Percentiles rank a stretch among this genome's conserved stretches.
Evolutionary conservation across 306 rosid species (phyloP).

Genomic region (Dryas alaskensis): DNA sequence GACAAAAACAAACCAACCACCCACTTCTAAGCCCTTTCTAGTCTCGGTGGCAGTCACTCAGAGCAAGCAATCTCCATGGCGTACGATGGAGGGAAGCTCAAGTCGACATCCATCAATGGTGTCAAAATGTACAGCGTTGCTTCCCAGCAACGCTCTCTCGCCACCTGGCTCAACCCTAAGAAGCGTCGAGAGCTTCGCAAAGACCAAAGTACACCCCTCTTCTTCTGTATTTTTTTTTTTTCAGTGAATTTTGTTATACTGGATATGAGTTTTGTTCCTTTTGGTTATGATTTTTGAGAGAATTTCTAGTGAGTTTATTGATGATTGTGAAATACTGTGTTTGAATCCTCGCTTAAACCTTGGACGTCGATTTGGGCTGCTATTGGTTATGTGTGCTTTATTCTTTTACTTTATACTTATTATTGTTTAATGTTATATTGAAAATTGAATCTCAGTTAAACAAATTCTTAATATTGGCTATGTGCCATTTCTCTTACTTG

Average conservation of each 20-base stretch:
- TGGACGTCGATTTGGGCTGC: not conserved
- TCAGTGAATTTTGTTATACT: not conserved
- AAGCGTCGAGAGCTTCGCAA: constrained; percentile 63
- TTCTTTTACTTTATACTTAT: not conserved
- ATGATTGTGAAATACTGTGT: not conserved
- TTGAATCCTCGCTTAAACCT: not conserved
- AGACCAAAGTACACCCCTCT: constrained; percentile 39
- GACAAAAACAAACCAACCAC: no score
- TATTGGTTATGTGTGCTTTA: not conserved
- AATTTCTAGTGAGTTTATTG: not conserved
- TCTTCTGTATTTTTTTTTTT: not conserved
- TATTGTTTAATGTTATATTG: not conserved
- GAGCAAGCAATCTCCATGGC: constrained; percentile 41
- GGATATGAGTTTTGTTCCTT: not conserved
- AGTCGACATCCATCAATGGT: constrained; percentile 67
- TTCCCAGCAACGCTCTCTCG: constrained; percentile 74
- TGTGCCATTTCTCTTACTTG: not conserved
- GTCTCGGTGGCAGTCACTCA: no score
- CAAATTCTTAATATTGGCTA: not conserved
- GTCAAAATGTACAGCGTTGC: constrained; percentile 70
- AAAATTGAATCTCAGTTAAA: not conserved
- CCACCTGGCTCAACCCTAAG: constrained; percentile 70
- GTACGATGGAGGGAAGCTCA: constrained; percentile 59
- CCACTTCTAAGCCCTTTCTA: no score
- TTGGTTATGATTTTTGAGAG: not conserved